These are phyloP conservation scores for Candida wancherniae DNA, from an alignment of 805 yeast genomes.

Conservation along the genomic window DNA sequence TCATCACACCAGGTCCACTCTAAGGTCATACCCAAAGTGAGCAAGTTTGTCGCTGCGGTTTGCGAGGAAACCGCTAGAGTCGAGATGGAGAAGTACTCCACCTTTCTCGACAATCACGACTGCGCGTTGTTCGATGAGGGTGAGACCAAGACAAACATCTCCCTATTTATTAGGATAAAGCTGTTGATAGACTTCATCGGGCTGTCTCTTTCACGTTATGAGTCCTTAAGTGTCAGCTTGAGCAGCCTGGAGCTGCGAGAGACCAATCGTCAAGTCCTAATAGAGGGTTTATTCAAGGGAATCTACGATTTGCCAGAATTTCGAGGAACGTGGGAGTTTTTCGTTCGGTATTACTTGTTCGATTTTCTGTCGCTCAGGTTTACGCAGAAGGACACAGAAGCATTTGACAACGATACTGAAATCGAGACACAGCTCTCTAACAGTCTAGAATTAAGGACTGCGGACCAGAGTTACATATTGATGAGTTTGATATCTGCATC, in stretches of 20 bases:
- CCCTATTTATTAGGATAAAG: conserved; percentile 20
- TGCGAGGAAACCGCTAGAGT: conserved; percentile 38
- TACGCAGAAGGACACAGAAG: conserved; percentile 9
- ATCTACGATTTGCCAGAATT: conserved; percentile 33
- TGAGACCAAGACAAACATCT: conserved; percentile 17
- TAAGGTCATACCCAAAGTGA: conserved; percentile 42
- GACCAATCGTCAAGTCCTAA: no score
- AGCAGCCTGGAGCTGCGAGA: no score
- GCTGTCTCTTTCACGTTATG: conserved; percentile 9
- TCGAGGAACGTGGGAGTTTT: conserved; percentile 31
- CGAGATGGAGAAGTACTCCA: conserved; percentile 29
- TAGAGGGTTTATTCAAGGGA: conserved; percentile 23
- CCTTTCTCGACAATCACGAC: conserved; percentile 25
- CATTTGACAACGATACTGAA: conserved; percentile 13
- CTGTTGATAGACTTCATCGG: conserved; percentile 14
- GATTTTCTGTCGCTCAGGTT: conserved; percentile 39
- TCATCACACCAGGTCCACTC: conserved; percentile 7
- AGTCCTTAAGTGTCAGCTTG: conserved; percentile 2
- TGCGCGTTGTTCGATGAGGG: conserved; percentile 22
- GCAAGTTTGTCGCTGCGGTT: conserved; percentile 47
- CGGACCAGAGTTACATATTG: conserved; percentile 21
- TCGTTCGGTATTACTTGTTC: conserved; percentile 38
- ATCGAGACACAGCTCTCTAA: conserved; percentile 27
- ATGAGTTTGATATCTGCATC: conserved; percentile 41
- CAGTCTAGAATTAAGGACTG: conserved; percentile 22